Base-by-base conservation (phyloP, 2,329 filamentous ascomycete species). In the Huntiella moniliformis region DNA sequence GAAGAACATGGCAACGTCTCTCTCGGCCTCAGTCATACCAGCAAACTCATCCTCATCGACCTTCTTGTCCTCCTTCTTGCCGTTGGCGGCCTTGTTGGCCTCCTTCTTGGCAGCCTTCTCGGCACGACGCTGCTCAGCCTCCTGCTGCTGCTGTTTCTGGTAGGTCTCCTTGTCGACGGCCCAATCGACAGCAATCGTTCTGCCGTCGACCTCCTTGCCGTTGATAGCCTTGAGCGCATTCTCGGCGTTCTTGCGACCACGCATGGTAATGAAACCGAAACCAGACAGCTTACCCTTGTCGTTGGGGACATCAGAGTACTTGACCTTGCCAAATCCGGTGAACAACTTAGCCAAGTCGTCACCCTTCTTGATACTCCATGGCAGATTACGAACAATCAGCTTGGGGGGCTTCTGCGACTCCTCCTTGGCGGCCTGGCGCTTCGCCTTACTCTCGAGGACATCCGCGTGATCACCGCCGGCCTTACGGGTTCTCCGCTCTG, bases 141-240 rank as follows among this genome's bases (percentile, higher is more conserved):
- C 48, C 15, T 49, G 43, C 39, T 65, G 58, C 45, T 76, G 69
- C 52, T 77, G 67, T 51, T 76, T 70, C 51, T 87, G 73, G 85
- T 85, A 98, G 5, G 79, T 77, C 37, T 79, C 71, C 64, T 92
- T 94, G 50, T 95, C 85, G 3, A 96, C 86, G 31, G 92, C 88
- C 84, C 85, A 98, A 63, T 98, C 91, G 5, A 98, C 91, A 22
- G 88, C 91, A 50, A 98, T 62, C 6, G 79, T 81, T 55, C 91
- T 74, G 2, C 87, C 91, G 58, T 94, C 87, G 15, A 98, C 71
- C 51, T 82, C 75, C 59, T 84, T 95, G 49, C 88, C 91, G 61
- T 96, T 98, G 53, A 96, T 67, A 16, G 71, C 76, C 49, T 80
- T 76, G 48, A 98, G 68, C 2, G 91, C 91, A 59, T 78, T 85